Evolutionary conservation across 768 basidiomycete genomes (phyloP), one percentile per base, ranked within the genome.

Genomic region (Tulasnella sp.): DNA sequence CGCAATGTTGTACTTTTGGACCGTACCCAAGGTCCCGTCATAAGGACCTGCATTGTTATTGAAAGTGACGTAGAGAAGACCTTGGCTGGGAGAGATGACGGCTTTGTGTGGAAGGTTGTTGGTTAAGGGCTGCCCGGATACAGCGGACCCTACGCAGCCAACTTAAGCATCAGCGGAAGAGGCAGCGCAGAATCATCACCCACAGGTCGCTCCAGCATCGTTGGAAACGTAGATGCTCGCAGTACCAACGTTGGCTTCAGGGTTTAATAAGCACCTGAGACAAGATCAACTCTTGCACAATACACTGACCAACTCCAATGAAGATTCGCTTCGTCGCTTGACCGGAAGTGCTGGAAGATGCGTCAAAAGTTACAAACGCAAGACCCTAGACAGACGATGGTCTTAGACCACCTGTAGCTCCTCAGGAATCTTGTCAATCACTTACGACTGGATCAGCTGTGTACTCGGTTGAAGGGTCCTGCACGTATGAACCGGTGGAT

Each of bases 101-200:
- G 91, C 91, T 82, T 91, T 92, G 84, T 92, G 92, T 2, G 91
- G 90, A 39, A 92, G 83, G 82, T 86, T 91, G 0, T 87, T 88
- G 42, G 44, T 39, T 2, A 86, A 89, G 79, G 90, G 89, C 77
- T 90, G 90, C 1, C 91, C 91, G 39, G 88, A 82, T 78, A 92
- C 84, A 34, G 90, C 88, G 71, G 86, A 83, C 91, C 91, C 90
- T 91, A 62, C 2, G 74, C 10, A 74, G 31, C 31, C 21, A 24
- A 21, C 3, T 7, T 74, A 21, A 74, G 73, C 4, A 21, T 27
- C 46, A 34, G 16, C 7, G 7, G 16, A 16, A 19, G 14, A 31
- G 36, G 27, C 16, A 34, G 4, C 27, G n/a, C 31, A 27, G 16
- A 27, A 18, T 2, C 62, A 36, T 12, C 0, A 82, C 88, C 74